Evolutionary conservation across 805 yeast species (phyloP).

Genomic region (Candida ipomoeae): DNA sequence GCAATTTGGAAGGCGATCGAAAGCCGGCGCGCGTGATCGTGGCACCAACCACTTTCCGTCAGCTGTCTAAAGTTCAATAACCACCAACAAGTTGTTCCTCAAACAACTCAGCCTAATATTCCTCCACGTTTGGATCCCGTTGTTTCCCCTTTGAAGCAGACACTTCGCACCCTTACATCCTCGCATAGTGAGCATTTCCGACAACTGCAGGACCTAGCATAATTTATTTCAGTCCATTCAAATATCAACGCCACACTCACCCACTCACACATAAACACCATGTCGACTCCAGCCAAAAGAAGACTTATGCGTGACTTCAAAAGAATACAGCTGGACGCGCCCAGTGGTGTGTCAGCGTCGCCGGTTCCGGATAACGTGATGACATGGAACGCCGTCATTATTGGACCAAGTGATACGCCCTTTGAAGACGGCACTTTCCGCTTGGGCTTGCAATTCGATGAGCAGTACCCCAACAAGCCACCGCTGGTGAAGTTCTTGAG

Average conservation of each 20-base stretch:
- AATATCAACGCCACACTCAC: neutral
- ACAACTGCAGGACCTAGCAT: neutral
- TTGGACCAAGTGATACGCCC: slow-evolving; percentile 97
- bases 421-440: slow-evolving; percentile 97
- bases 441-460: slow-evolving; percentile 82
- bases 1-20: neutral
- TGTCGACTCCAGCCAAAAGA: slow-evolving; percentile 99
- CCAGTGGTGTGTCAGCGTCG: slow-evolving; percentile 96
- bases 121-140: neutral
- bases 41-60: neutral
- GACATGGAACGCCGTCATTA: slow-evolving; percentile 97
- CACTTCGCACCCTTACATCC: neutral
- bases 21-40: slow-evolving; percentile 1
- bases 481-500: slow-evolving; percentile 87
- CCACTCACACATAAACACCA: slow-evolving; percentile 21
- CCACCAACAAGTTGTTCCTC: neutral
- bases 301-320: slow-evolving; percentile 98
- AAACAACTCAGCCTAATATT: neutral
- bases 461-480: slow-evolving; percentile 96
- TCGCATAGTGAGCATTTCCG: neutral
- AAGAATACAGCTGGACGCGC: slow-evolving; percentile 95
- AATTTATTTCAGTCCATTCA: neutral
- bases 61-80: neutral
- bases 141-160: neutral
- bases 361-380: slow-evolving; percentile 96